Evolutionary conservation across 2,329 filamentous ascomycete genomes (phyloP).

Genomic region (Aureobasidium mangrovei): DNA sequence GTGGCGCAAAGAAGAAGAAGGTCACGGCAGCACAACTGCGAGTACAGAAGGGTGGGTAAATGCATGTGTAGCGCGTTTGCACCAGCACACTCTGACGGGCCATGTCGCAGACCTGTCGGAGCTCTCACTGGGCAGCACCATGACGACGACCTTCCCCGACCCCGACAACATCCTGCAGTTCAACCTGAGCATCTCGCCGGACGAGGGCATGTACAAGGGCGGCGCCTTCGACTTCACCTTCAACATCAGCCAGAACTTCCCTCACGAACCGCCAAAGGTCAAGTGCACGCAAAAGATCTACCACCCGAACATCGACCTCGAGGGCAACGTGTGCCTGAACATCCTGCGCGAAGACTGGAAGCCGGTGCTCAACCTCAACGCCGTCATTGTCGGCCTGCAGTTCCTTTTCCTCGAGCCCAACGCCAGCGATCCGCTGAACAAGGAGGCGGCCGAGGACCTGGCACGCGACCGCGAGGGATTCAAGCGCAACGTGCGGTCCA

Average conservation of each 20-base stretch:
- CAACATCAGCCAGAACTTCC: slow-evolving; percentile 87
- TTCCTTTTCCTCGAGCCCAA: slow-evolving; percentile 98
- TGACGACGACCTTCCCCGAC: slow-evolving; percentile 74
- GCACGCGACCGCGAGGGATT: slow-evolving; percentile 78
- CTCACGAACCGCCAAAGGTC: slow-evolving; percentile 95
- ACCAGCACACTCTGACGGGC: not conserved
- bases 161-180: slow-evolving; percentile 83
- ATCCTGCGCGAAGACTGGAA: slow-evolving; percentile 99
- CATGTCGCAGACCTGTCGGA: slow-evolving; percentile 63
- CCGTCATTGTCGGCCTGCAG: slow-evolving; percentile 88
- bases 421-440: slow-evolving; percentile 93
- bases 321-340: slow-evolving; percentile 96
- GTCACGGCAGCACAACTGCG: slow-evolving; percentile 92
- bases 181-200: slow-evolving; percentile 69
- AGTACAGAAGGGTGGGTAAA: slow-evolving; percentile 74
- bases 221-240: slow-evolving; percentile 87
- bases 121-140: slow-evolving; percentile 67
- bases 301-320: slow-evolving; percentile 95
- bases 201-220: slow-evolving; percentile 82
- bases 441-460: slow-evolving; percentile 91
- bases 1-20: slow-evolving; percentile 85
- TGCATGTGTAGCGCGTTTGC: not conserved
- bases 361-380: slow-evolving; percentile 91
- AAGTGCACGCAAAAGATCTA: slow-evolving; percentile 98
- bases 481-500: slow-evolving; percentile 76